Base-by-base conservation (phyloP, 2,329 filamentous ascomycete genomes). In the Neurospora sp. region DNA sequence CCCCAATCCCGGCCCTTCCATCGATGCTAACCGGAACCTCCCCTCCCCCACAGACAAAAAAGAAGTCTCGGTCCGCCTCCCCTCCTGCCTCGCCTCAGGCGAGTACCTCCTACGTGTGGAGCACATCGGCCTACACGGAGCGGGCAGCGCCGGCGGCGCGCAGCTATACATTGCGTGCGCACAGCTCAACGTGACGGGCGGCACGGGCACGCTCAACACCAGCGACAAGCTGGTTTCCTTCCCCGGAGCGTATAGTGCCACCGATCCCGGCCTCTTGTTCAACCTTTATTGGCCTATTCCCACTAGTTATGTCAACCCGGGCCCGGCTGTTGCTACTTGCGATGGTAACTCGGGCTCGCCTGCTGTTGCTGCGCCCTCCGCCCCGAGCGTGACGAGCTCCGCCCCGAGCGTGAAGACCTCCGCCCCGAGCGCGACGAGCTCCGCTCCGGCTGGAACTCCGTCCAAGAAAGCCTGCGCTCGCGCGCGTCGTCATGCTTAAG, bases 81-180 rank as follows among this genome's bases (percentile, higher is more conserved):
- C 78, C 68, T 71, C 69, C 62, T 79, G 77, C 72, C 71, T 80
- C 66, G 74, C 74, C 17, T 72, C 75, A 41, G 79, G 79, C 69
- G 78, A 80, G 66, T 81, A 81, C 71, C 77, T 80, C 40, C 74
- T 81, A 19, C 77, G 79, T 23, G 76, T 79, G 23, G 79, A 80
- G 73, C 79, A 80, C 70, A 76, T 81, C 23, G 79, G 74, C 4
- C 75, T 81, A 40, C 79, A 80, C 72, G 73, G 73, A 43, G 77
- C 78, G 2, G 70, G 75, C 65, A 70, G 39, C 37, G 74, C 76
- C 10, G 75, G 77, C 65, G 78, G 78, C 38, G 78, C 78, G 8
- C 78, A 80, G 77, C 73, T 80, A 65, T 80, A 79, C 72, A 74
- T 79, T 66, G 71, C 74, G 28, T 78, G 77, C 72, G 76, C 76